Percentiles rank a stretch among this genome's conserved stretches.
phyloP scores from a whole-genome alignment of 768 basidiomycete species.

The Hysterangium stoloniferum region DNA sequence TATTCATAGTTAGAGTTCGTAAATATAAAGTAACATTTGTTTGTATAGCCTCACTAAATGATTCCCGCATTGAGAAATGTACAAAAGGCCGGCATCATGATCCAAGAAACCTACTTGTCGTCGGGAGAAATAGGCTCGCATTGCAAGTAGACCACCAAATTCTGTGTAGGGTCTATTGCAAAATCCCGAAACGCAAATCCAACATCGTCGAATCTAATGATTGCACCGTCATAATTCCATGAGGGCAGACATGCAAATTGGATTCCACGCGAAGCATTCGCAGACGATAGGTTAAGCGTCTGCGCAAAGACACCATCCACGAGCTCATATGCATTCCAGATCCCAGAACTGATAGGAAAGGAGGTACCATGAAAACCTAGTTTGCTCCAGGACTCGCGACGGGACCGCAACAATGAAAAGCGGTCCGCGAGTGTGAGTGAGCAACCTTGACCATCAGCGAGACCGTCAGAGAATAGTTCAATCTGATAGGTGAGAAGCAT shows the following conservation, averaged over 20 bases:
- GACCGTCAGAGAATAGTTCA: conserved; percentile 15
- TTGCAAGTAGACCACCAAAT: conserved; percentile 37
- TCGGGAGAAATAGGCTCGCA: not conserved
- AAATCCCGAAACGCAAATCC: conserved; percentile 43
- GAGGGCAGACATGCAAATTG: conserved; percentile 20
- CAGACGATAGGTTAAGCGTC: conserved; percentile 19
- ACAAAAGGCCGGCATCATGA: conserved; percentile 15
- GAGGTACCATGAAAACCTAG: conserved; percentile 21
- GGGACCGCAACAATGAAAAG: conserved; percentile 25
- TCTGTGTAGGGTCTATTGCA: conserved; percentile 60
- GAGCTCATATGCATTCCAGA: conserved; percentile 49
- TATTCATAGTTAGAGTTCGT: conserved; percentile 36
- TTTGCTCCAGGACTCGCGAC: conserved; percentile 30
- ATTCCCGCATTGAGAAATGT: not conserved
- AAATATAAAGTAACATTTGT: conserved; percentile 27
- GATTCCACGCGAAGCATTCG: conserved; percentile 15
- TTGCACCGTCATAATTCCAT: conserved; percentile 7
- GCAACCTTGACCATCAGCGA: conserved; percentile 1
- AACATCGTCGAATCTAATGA: conserved; percentile 27
- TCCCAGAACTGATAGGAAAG: conserved; percentile 25
- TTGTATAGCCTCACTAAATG: conserved; percentile 2
- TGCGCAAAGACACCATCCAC: conserved; percentile 53
- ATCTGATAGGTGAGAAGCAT: conserved; percentile 13
- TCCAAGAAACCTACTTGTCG: conserved; percentile 21
- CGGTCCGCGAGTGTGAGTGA: conserved; percentile 18